Percentiles rank a stretch among this genome's conserved stretches.
phyloP scores from a whole-genome alignment of 2,329 filamentous ascomycete genomes.

The Diaporthe helianthi region DNA sequence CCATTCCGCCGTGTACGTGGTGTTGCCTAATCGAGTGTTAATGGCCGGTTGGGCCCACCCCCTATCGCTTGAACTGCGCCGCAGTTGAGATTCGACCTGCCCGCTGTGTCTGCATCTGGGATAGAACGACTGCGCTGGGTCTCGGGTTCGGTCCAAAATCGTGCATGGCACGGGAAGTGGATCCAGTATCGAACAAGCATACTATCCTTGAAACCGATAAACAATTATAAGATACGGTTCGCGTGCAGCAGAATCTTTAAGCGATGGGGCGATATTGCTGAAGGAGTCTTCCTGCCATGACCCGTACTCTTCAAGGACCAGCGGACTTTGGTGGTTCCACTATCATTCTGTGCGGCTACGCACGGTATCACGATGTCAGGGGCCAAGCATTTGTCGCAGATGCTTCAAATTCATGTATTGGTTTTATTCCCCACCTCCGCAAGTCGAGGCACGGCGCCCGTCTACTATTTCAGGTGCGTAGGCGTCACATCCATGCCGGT shows the following conservation, averaged over 20 bases:
- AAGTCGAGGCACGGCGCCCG: slow-evolving; percentile 8
- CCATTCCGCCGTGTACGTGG: neutral
- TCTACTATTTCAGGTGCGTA: slow-evolving; percentile 12
- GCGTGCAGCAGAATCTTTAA: neutral
- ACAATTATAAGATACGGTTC: slow-evolving; percentile 22
- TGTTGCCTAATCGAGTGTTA: slow-evolving; percentile 25
- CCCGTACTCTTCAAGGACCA: neutral
- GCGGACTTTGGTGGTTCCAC: neutral
- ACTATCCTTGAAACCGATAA: slow-evolving; percentile 21
- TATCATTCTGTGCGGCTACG: slow-evolving; percentile 11
- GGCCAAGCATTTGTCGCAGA: slow-evolving; percentile 6
- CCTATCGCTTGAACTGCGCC: slow-evolving; percentile 15
- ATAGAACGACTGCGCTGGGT: neutral
- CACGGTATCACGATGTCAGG: neutral
- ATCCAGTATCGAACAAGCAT: slow-evolving; percentile 17
- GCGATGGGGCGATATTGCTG: slow-evolving; percentile 19
- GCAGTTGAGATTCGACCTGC: slow-evolving; percentile 22
- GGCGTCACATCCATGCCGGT: neutral
- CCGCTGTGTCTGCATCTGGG: slow-evolving; percentile 17
- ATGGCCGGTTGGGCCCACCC: slow-evolving; percentile 24
- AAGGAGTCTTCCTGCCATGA: neutral
- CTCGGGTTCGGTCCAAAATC: slow-evolving; percentile 4
- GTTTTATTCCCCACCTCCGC: neutral
- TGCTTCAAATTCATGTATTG: slow-evolving; percentile 13
- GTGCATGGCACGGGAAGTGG: slow-evolving; percentile 4